Percentiles rank a stretch among this genome's conserved stretches.
Conservation (phyloP, 495 filamentous ascomycete genomes). For the Diplogelasinospora grovesii region DNA sequence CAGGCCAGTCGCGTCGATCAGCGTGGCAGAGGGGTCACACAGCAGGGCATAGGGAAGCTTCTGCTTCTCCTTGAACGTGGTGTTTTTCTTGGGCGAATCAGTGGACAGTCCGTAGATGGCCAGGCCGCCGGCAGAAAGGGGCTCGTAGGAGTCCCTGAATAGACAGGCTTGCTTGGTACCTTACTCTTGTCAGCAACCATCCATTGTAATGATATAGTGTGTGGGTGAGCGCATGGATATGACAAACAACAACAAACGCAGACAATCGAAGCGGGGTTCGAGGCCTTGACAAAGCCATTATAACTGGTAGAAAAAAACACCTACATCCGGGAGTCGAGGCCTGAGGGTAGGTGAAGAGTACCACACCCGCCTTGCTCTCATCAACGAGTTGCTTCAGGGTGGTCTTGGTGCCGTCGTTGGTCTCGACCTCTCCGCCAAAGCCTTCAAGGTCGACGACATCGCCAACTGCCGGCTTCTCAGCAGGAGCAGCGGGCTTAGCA, state of each 20-base stretch:
- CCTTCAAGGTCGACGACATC: slow-evolving; percentile 55
- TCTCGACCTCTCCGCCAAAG: slow-evolving; percentile 81
- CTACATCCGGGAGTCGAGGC: slow-evolving; percentile 93
- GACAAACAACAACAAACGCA: slow-evolving; percentile 3
- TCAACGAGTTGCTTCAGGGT: slow-evolving; percentile 72
- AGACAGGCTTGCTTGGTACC: slow-evolving; percentile 89
- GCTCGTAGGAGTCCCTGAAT: slow-evolving; percentile 76
- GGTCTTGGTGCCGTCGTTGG: slow-evolving; percentile 71
- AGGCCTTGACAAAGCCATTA: too few relatives aligned
- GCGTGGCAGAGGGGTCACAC: slow-evolving; percentile 65
- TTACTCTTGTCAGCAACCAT: too few relatives aligned
- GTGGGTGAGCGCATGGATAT: neutral
- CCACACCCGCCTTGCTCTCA: slow-evolving; percentile 75
- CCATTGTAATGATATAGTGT: neutral
- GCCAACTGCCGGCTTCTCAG: slow-evolving; percentile 32
- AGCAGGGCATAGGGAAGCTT: slow-evolving; percentile 82
- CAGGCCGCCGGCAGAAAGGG: slow-evolving; percentile 72
- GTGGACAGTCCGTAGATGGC: slow-evolving; percentile 82
- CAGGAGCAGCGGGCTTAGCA: slow-evolving; percentile 16
- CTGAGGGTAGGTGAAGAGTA: slow-evolving; percentile 93
- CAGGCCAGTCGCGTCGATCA: slow-evolving; percentile 70
- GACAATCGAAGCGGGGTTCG: too few relatives aligned
- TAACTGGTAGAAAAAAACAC: slow-evolving; percentile 26
- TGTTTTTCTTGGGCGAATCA: slow-evolving; percentile 84
- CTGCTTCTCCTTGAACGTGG: slow-evolving; percentile 82